These are phyloP conservation scores for Mycena indigotica DNA, from an alignment of 768 basidiomycete species.

Conservation along the genomic window DNA sequence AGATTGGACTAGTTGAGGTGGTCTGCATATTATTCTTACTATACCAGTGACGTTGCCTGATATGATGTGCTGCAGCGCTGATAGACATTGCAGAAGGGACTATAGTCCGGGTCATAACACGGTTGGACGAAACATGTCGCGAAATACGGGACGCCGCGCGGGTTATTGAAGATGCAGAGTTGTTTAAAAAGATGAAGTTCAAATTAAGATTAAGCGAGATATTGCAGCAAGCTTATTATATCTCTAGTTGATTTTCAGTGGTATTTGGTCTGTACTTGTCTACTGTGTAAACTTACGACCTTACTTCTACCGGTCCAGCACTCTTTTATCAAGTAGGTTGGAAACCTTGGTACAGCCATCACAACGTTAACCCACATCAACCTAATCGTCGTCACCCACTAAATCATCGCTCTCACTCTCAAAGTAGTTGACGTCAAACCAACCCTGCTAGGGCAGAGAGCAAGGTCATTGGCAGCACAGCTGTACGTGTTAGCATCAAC, in stretches of 20 bases:
- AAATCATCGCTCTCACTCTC: no score
- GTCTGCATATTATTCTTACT: constrained; percentile 86
- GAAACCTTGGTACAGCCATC: no score
- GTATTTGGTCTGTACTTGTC: constrained; percentile 11
- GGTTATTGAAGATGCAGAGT: constrained; percentile 92
- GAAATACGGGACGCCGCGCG: constrained; percentile 97
- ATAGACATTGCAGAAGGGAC: constrained; percentile 98
- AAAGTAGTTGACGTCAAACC: no score
- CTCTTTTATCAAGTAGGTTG: no score
- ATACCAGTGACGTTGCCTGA: constrained; percentile 4
- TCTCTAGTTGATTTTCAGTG: no score
- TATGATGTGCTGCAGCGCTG: constrained; percentile 59
- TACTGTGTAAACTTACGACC: constrained; percentile 21
- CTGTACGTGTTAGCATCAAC: no score
- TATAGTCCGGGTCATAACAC: constrained; percentile 93
- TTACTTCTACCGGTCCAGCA: no score
- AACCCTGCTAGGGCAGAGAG: no score
- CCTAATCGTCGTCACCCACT: no score
- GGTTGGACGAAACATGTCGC: constrained; percentile 94
- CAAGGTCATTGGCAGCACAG: no score
- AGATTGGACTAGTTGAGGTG: constrained; percentile 91
- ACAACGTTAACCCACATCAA: no score
- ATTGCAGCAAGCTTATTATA: constrained; percentile 50
- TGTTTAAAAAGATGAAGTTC: constrained; percentile 98
- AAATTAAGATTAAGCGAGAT: constrained; percentile 92